These are phyloP conservation scores for Sclerotinia trifoliorum DNA, from an alignment of 2,329 filamentous ascomycete genomes.

Conservation along the genomic window DNA sequence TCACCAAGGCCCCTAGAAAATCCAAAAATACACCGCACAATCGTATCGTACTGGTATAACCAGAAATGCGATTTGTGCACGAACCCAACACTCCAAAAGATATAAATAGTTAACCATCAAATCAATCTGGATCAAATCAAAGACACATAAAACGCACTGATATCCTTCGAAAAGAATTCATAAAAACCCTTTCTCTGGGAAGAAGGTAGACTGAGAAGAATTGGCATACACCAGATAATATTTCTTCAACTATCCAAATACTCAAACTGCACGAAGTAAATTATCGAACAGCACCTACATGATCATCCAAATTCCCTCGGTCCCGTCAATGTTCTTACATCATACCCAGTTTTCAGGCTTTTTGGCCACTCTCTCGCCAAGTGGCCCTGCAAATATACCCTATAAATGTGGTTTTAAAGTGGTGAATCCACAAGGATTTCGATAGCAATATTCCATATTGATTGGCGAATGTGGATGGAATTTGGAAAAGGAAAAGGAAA, in stretches of 20 bases:
- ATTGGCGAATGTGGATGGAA: slow-evolving; percentile 9
- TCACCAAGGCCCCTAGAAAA: background rate
- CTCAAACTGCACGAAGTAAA: background rate
- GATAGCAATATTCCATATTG: slow-evolving; percentile 13
- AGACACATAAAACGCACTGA: background rate
- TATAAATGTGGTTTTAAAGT: background rate
- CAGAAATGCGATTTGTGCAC: background rate
- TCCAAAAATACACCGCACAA: background rate
- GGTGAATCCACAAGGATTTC: slow-evolving; percentile 7
- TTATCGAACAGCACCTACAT: background rate
- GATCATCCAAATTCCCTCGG: background rate
- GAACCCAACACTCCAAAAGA: background rate
- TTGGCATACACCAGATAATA: background rate
- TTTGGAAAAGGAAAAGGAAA: background rate
- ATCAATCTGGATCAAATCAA: slow-evolving; percentile 14
- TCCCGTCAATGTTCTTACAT: background rate
- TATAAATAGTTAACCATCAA: background rate
- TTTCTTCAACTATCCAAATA: background rate
- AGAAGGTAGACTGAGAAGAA: background rate
- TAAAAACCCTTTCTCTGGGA: background rate
- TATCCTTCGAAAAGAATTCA: background rate
- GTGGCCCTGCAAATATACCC: slow-evolving; percentile 6
- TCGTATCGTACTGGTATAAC: background rate
- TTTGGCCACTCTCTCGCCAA: background rate
- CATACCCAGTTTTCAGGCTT: slow-evolving; percentile 7